Evolutionary conservation across 78 protist genomes (phyloP).

Genomic region (Cavenderia fasciculata): DNA sequence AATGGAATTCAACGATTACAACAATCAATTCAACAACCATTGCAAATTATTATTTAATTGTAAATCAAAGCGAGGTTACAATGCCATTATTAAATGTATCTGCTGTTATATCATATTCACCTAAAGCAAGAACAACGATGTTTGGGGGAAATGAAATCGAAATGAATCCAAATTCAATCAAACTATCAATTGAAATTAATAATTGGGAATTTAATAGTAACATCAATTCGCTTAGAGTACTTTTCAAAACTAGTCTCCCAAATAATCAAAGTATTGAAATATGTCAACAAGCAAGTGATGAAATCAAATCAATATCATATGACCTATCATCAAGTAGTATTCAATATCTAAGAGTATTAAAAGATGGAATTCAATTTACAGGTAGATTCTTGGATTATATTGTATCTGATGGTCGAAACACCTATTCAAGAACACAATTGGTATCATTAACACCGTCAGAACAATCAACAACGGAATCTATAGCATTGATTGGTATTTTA

Average conservation of each 20-base stretch:
- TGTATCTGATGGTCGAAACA: neutral
- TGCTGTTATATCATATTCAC: too few relatives aligned
- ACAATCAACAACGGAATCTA: neutral
- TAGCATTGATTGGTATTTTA: neutral
- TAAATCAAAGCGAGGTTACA: too few relatives aligned
- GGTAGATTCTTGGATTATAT: neutral
- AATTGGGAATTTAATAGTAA: neutral
- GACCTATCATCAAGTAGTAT: too few relatives aligned
- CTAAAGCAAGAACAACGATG: too few relatives aligned
- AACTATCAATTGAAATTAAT: neutral
- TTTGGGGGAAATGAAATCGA: too few relatives aligned
- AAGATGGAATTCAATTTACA: neutral
- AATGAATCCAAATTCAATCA: neutral
- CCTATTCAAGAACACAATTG: neutral
- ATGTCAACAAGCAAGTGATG: too few relatives aligned
- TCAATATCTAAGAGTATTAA: neutral
- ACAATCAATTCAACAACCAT: too few relatives aligned
- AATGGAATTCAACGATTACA: too few relatives aligned
- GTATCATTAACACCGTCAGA: neutral
- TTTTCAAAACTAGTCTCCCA: neutral
- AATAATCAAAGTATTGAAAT: too few relatives aligned
- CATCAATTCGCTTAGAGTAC: neutral
- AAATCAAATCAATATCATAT: too few relatives aligned
- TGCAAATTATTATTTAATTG: too few relatives aligned
- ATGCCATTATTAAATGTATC: too few relatives aligned